Conservation (phyloP, 306 rosid genomes). For the Vachellia collinsii region DNA sequence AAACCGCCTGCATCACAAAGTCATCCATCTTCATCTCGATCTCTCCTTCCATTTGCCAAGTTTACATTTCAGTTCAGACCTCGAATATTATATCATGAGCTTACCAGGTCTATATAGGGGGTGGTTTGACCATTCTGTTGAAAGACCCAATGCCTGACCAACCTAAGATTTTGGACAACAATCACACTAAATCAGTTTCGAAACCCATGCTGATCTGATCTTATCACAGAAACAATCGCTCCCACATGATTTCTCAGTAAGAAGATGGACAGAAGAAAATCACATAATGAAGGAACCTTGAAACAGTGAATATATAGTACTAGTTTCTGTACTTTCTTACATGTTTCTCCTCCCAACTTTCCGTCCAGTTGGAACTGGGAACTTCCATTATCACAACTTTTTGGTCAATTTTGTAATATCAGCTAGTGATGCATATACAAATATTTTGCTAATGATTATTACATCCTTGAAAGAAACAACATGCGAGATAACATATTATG, state of each 20-base stretch:
- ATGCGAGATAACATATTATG: background rate
- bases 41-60: constrained; percentile 6
- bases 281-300: constrained; percentile 13
- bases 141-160: constrained; percentile 91
- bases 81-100: constrained; percentile 7
- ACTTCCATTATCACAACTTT: constrained; percentile 5
- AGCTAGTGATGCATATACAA: constrained; percentile 3
- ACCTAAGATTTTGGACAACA: constrained; percentile 50
- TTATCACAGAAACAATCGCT: background rate
- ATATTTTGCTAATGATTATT: constrained; percentile 18
- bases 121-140: constrained; percentile 93
- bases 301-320: background rate
- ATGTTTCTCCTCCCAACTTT: background rate
- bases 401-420: constrained; percentile 7
- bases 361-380: constrained; percentile 21
- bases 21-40: constrained; percentile 20
- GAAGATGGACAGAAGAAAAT: constrained; percentile 3
- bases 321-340: background rate
- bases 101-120: constrained; percentile 79
- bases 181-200: background rate
- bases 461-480: background rate
- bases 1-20: constrained; percentile 66
- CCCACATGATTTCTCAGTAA: background rate
- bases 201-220: constrained; percentile 18
- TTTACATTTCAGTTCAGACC: background rate